Conservation (phyloP, 139 green algal genomes). For the Coccomyxa sp. region DNA sequence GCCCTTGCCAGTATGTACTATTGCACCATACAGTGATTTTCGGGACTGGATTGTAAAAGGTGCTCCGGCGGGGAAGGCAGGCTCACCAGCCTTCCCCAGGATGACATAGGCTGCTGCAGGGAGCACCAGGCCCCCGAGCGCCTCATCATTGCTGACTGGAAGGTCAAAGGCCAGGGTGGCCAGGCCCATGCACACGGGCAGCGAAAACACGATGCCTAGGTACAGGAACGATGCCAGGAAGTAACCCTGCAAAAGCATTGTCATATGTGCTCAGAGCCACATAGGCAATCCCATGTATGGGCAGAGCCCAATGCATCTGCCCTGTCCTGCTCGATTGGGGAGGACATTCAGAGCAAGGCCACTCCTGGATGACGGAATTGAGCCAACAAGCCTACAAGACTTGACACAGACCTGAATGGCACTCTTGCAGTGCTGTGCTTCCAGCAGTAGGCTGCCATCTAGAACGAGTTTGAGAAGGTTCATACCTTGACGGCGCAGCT, state of each 20-base stretch:
- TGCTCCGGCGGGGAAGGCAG: too few relatives aligned
- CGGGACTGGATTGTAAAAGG: too few relatives aligned
- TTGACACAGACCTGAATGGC: too few relatives aligned
- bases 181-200: conserved; percentile 9
- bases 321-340: too few relatives aligned
- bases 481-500: conserved; percentile 10
- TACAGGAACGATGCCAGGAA: conserved; percentile 16
- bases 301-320: too few relatives aligned
- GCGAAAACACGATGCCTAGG: conserved; percentile 16
- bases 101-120: conserved; percentile 10
- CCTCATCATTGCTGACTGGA: conserved; percentile 5
- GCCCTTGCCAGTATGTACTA: neutral
- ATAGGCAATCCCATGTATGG: too few relatives aligned
- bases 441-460: too few relatives aligned
- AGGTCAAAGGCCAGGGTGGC: conserved; percentile 11
- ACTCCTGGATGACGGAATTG: neutral
- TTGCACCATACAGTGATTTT: too few relatives aligned
- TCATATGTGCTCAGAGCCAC: too few relatives aligned
- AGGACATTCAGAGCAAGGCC: too few relatives aligned
- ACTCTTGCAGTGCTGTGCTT: too few relatives aligned
- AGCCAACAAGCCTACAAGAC: neutral
- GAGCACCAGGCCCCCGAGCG: conserved; percentile 8
- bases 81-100: conserved; percentile 6
- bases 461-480: too few relatives aligned
- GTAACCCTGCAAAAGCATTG: conserved; percentile 17